Evolutionary conservation across 2,329 filamentous ascomycete species (phyloP).

Genomic region (Phialophora verrucosa): DNA sequence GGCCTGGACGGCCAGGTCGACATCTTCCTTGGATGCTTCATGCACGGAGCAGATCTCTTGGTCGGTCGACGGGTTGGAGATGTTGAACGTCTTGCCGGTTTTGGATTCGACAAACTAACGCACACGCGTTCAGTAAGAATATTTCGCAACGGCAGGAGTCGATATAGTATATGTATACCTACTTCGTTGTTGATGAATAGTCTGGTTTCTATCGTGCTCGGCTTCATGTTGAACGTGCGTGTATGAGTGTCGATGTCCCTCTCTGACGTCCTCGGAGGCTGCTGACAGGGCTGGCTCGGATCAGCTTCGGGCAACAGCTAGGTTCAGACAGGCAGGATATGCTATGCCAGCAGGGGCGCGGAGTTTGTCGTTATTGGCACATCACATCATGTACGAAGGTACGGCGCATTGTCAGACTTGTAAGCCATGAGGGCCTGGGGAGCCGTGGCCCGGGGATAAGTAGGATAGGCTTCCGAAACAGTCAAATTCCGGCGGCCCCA

Average conservation of each 20-base stretch:
- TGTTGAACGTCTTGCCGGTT: slow-evolving; percentile 47
- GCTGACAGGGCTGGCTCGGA: not conserved
- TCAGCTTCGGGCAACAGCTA: not conserved
- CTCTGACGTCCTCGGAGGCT: not conserved
- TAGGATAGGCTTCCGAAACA: not conserved
- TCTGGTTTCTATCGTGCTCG: slow-evolving; percentile 34
- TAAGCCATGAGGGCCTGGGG: not conserved
- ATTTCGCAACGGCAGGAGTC: not conserved
- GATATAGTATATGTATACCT: not conserved
- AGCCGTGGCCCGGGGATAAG: not conserved
- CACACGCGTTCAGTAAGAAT: not conserved
- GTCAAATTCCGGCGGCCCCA: not conserved
- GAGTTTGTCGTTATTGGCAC: not conserved
- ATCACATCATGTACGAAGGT: not conserved
- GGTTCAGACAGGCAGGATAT: not conserved
- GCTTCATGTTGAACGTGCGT: not conserved
- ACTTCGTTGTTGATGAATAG: slow-evolving; percentile 61
- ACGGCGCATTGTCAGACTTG: not conserved
- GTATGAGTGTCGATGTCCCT: not conserved
- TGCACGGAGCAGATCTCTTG: slow-evolving; percentile 36
- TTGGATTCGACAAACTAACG: slow-evolving; percentile 53
- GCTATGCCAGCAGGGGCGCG: not conserved
- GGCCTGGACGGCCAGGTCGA: slow-evolving; percentile 45
- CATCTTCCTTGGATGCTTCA: slow-evolving; percentile 43
- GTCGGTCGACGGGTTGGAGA: slow-evolving; percentile 43